Base-by-base conservation (phyloP, 257 asterid species). In the Ilex aquifolium region DNA sequence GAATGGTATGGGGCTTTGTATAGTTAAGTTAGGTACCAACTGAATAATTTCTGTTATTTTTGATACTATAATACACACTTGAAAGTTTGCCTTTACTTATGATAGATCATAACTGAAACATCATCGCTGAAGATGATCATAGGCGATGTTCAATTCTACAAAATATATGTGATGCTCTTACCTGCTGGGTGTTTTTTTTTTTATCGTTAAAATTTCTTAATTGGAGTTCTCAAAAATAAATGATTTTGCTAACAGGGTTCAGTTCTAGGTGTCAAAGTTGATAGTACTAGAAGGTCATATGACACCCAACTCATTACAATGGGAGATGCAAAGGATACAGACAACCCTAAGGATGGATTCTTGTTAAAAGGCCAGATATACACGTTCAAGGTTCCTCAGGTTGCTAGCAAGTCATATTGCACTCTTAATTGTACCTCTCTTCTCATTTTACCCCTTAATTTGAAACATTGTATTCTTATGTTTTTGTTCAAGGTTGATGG, bases 181-280 rank as follows among this genome's bases (percentile, higher is more conserved):
- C 15, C 5, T 56, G 21, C 10, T 31, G 27, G 16, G 36, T 27
- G 17, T 44, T 9, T 10, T 10, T 62, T 62, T 49, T 62, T 13
- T 10, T 58, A 64, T 31, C 55, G 40, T 79, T 27, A 32, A 69
- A 60, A 44, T 58, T 72, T 63, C 60, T 65, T 69, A 67, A 67
- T 70, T 73, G 63, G 59, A 64, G 32, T 62, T 79, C 77, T 75
- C 71, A 75, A 75, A 69, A 36, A 53, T 76, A 78, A 63, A 83
- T 79, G 72, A 79, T 72, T 82, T 88, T 84, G 95, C 96, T 91
- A 81, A 85, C 96, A 91, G 96, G 98, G 96, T 86, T 86, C 95
- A 78, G 84, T 91, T 91, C 95, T 91, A 84, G 96, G 95, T 84
- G 88, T 91, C 68, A 88, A 88, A 70, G 87, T 91, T 46, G 88